A percentile compares a stretch with the other conserved stretches of the same genome.
Conservation (phyloP, 768 basidiomycete species). For the Lentinula sp. region DNA sequence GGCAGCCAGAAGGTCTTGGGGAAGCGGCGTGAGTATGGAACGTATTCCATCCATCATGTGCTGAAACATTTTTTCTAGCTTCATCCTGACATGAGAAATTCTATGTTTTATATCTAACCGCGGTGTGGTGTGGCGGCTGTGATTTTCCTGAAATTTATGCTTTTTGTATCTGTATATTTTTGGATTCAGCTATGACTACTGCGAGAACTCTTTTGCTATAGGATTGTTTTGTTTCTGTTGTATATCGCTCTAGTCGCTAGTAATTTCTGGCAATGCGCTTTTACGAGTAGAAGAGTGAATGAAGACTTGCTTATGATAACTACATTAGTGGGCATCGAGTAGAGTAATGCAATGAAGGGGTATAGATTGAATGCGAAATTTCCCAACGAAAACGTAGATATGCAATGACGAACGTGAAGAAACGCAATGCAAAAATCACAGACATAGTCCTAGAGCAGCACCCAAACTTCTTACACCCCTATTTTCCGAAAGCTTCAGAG, state of each 20-base stretch:
- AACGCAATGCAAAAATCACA: conserved; percentile 23
- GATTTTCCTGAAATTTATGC: background rate
- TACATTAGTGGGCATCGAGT: too few species aligned
- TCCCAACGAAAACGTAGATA: too few species aligned
- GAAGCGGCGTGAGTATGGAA: conserved; percentile 36
- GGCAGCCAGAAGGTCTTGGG: conserved; percentile 46
- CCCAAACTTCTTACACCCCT: conserved; percentile 60
- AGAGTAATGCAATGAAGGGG: background rate
- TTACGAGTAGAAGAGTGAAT: too few species aligned
- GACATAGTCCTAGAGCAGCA: conserved; percentile 63
- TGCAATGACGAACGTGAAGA: background rate
- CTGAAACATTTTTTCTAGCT: conserved; percentile 24
- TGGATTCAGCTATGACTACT: background rate
- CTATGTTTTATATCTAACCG: conserved; percentile 71
- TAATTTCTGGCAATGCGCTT: too few species aligned
- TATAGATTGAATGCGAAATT: too few species aligned
- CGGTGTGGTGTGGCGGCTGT: background rate
- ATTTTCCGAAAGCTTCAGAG: conserved; percentile 57
- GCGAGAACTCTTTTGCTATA: background rate
- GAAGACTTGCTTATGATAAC: too few species aligned
- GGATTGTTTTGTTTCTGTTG: background rate
- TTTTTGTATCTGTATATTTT: background rate
- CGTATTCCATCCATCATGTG: background rate
- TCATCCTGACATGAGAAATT: conserved; percentile 49
- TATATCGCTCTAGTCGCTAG: too few species aligned